These are phyloP conservation scores for Gossypium mustelinum DNA, from an alignment of 345 rosid genomes.

Conservation along the genomic window DNA sequence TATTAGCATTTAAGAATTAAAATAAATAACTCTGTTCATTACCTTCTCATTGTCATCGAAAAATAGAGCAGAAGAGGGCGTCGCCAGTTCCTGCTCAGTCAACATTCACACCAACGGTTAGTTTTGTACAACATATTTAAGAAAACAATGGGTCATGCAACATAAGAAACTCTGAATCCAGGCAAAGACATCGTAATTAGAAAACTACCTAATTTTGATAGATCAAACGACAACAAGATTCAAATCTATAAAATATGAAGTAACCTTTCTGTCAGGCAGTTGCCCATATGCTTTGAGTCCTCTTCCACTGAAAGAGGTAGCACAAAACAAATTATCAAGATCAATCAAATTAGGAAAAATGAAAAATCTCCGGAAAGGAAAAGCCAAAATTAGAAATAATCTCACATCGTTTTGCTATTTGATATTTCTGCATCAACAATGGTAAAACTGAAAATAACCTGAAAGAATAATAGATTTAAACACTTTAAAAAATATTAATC, in stretches of 20 bases:
- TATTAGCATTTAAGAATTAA: not conserved
- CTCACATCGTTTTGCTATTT: slow-evolving; percentile 41
- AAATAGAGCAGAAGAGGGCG: slow-evolving; percentile 32
- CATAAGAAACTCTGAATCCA: not conserved
- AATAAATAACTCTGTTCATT: slow-evolving; percentile 15
- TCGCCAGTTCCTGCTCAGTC: slow-evolving; percentile 28
- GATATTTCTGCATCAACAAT: slow-evolving; percentile 35
- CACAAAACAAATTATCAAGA: slow-evolving; percentile 10
- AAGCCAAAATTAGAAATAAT: not conserved
- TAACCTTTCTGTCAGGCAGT: slow-evolving; percentile 43
- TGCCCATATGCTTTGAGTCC: slow-evolving; percentile 33
- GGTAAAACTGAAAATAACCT: slow-evolving; percentile 39
- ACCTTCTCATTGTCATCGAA: slow-evolving; percentile 53
- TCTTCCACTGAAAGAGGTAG: slow-evolving; percentile 36
- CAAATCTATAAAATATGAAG: not conserved
- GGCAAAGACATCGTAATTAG: not conserved
- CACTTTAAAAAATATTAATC: not conserved
- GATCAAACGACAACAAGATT: not conserved
- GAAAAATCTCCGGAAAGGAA: not conserved
- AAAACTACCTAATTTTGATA: not conserved
- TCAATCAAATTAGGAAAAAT: not conserved
- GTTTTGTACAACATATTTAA: slow-evolving; percentile 6
- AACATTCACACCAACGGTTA: slow-evolving; percentile 4
- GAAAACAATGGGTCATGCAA: not conserved
- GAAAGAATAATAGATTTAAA: slow-evolving; percentile 9